Conservation (phyloP, 2,329 filamentous ascomycete species). For the Macrophomina pseudophaseolina region DNA sequence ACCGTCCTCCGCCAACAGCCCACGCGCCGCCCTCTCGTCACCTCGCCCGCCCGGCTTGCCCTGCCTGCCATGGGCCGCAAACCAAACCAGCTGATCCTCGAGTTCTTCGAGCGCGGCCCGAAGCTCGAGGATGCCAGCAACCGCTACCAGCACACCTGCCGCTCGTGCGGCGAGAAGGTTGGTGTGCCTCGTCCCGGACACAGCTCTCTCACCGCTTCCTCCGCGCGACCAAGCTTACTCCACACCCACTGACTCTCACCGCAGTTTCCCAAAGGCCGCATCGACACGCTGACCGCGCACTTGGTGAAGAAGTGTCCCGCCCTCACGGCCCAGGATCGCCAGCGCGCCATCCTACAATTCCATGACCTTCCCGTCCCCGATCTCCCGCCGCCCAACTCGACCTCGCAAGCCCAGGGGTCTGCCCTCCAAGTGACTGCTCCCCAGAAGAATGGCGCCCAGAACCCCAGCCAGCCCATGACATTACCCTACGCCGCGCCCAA, state of each 20-base stretch:
- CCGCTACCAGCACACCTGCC: slow-evolving; percentile 90
- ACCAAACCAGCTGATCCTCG: slow-evolving; percentile 82
- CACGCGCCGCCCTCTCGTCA: not conserved
- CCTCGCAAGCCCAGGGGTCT: slow-evolving; percentile 28
- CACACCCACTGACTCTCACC: slow-evolving; percentile 26
- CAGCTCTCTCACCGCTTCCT: slow-evolving; percentile 25
- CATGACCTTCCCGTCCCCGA: slow-evolving; percentile 71
- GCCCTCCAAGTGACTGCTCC: slow-evolving; percentile 27
- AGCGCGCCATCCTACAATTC: slow-evolving; percentile 74
- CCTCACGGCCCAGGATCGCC: slow-evolving; percentile 74
- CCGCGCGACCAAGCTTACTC: slow-evolving; percentile 21
- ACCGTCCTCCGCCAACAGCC: too few species aligned
- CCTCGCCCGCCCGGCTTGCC: not conserved
- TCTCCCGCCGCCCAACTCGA: slow-evolving; percentile 47
- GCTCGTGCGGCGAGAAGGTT: slow-evolving; percentile 77
- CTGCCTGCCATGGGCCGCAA: slow-evolving; percentile 71
- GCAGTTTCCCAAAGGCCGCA: slow-evolving; percentile 82
- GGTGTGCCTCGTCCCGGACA: slow-evolving; percentile 11
- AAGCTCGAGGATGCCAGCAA: slow-evolving; percentile 91
- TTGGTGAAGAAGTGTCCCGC: slow-evolving; percentile 86
- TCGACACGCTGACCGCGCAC: slow-evolving; percentile 81
- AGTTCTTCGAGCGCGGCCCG: slow-evolving; percentile 84
- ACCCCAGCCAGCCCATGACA: slow-evolving; percentile 39
- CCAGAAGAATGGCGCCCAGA: slow-evolving; percentile 35
- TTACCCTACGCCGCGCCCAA: slow-evolving; percentile 52